Percentiles rank a stretch among this genome's conserved stretches.
Conservation (phyloP, 1,284 basidiomycete genomes). For the Phlebopus sp. region DNA sequence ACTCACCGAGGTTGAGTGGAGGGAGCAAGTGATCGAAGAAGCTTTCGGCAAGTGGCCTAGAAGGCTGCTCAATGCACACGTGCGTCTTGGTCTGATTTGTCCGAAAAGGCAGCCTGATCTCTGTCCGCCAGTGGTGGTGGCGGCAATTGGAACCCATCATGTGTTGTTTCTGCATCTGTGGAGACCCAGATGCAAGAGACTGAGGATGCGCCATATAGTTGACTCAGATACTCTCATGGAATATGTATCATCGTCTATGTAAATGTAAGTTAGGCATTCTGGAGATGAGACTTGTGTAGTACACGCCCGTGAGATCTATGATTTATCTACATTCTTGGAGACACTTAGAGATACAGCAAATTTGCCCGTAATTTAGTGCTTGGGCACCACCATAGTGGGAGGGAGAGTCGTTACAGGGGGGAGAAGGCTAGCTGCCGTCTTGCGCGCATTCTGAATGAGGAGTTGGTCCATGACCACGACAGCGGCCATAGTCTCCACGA, state of each 20-base stretch:
- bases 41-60: slow-evolving; percentile 67
- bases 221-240: neutral
- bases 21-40: slow-evolving; percentile 42
- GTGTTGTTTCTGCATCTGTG: slow-evolving; percentile 44
- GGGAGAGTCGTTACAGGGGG: slow-evolving; percentile 84
- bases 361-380: slow-evolving; percentile 14
- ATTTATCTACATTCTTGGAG: slow-evolving; percentile 4
- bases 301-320: neutral
- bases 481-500: slow-evolving; percentile 97
- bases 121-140: slow-evolving; percentile 68
- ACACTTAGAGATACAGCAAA: neutral
- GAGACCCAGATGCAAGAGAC: slow-evolving; percentile 35
- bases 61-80: slow-evolving; percentile 63
- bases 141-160: slow-evolving; percentile 64
- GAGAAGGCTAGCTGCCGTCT: slow-evolving; percentile 60
- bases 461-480: slow-evolving; percentile 94
- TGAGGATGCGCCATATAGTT: slow-evolving; percentile 6
- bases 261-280: slow-evolving; percentile 4
- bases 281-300: neutral
- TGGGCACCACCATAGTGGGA: slow-evolving; percentile 77
- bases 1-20: slow-evolving; percentile 34
- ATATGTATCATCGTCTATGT: slow-evolving; percentile 15
- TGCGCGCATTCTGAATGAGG: slow-evolving; percentile 82
- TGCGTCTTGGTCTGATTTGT: slow-evolving; percentile 37
- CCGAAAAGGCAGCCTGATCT: slow-evolving; percentile 1